Percentiles rank a stretch among this genome's conserved stretches.
These are phyloP conservation scores for Rhazya stricta DNA, from an alignment of 257 asterid species.

Conservation along the genomic window DNA sequence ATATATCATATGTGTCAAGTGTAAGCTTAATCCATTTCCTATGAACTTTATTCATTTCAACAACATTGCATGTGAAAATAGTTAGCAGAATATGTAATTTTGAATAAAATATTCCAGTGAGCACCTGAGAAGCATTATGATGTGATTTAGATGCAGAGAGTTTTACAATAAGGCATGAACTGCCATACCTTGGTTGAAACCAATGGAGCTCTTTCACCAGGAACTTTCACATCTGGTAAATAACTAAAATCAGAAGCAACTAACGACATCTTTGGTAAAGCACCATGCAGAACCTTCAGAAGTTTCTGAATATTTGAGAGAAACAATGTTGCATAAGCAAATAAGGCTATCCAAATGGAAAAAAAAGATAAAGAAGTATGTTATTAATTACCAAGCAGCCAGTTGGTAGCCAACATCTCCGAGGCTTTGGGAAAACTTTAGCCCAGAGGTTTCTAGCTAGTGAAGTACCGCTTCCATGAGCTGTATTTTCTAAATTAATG, in stretches of 20 bases:
- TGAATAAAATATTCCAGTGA: not conserved
- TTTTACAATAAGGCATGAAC: not conserved
- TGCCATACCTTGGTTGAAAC: constrained; percentile 74
- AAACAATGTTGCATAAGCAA: constrained; percentile 18
- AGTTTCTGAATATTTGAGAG: constrained; percentile 65
- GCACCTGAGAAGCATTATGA: not conserved
- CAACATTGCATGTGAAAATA: not conserved
- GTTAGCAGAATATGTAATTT: not conserved
- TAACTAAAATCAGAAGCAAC: constrained; percentile 92
- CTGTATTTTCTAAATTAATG: constrained; percentile 42
- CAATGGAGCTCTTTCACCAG: constrained; percentile 96
- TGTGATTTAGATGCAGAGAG: not conserved
- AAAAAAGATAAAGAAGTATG: not conserved
- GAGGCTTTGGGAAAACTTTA: constrained; percentile 78
- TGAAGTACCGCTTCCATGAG: constrained; percentile 47
- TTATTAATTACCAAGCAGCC: constrained; percentile 65
- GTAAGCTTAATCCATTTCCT: not conserved
- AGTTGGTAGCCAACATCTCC: constrained; percentile 95
- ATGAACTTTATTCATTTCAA: not conserved
- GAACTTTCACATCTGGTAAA: constrained; percentile 86
- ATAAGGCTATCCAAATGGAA: not conserved
- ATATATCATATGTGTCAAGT: not conserved
- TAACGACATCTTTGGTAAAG: constrained; percentile 97
- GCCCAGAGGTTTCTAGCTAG: constrained; percentile 44
- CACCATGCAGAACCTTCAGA: constrained; percentile 74